Base-by-base conservation (phyloP, 2,329 filamentous ascomycete genomes). In the Myriosclerotinia scirpicola region DNA sequence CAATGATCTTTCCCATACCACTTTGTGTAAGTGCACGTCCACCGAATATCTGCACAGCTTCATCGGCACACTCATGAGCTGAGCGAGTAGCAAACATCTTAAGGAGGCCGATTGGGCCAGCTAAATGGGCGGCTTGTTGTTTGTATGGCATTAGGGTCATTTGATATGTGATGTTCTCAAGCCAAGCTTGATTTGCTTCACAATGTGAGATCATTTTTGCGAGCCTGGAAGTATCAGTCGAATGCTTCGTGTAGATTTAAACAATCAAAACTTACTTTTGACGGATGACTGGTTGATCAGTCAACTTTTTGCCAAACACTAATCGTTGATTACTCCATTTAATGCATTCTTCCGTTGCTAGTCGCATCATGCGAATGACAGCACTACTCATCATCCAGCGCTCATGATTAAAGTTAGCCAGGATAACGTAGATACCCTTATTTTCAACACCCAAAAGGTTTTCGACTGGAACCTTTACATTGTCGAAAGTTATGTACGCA, bases 371-470 rank as follows among this genome's bases (percentile, higher is more conserved):
- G 61, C 90, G 87, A 68, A 89, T 83, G 4, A 88, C 86, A 61
- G 80, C 86, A 71, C 66, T 54, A 17, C 82, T 81, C 89, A 93
- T 92, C 79, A 85, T 89, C 84, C 90, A 92, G 42, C 90, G 85
- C 80, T 93, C 91, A 79, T 95, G 91, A 82, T 95, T 95, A 81
- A 96, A 96, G 80, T 96, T 96, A 79, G 85, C 87, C 75, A 95
- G 83, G 75, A 96, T 92, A 40, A 95, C 90, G 69, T 89, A 85
- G 75, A 96, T 93, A 8, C 92, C 92, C 80, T 94, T 91, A 81
- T 95, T 87, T 79, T 96, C 92, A 75, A 91, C 81, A 69, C 92
- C 92, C 7, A 96, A 81, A 20, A 96, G 81, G 77, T 95, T 88
- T 75, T 87, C 85, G 0, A 87, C 89, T 0, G 92, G 92, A 0